Percentiles rank a stretch among this genome's conserved stretches.
These are phyloP conservation scores for Candida tunisiensis DNA, from an alignment of 1,139 yeast genomes.

Conservation along the genomic window DNA sequence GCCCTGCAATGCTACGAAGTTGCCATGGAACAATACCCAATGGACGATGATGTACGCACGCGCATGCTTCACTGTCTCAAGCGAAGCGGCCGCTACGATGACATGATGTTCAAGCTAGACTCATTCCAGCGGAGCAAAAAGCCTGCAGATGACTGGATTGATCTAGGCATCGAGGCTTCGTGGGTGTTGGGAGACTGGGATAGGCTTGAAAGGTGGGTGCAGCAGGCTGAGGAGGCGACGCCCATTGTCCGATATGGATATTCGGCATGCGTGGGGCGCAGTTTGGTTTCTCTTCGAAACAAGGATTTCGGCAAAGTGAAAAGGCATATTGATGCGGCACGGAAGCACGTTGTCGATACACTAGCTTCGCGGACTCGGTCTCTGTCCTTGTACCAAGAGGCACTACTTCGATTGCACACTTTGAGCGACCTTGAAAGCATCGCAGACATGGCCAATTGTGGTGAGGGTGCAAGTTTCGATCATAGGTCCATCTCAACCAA, in stretches of 20 bases:
- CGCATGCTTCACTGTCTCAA: constrained; percentile 38
- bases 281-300: constrained; percentile 28
- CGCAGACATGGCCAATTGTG: constrained; percentile 11
- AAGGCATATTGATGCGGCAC: constrained; percentile 32
- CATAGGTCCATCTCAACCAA: constrained; percentile 10
- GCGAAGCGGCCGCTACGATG: constrained; percentile 41
- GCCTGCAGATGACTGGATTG: constrained; percentile 18
- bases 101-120: constrained; percentile 21
- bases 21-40: constrained; percentile 15
- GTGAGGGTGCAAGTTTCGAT: constrained; percentile 7
- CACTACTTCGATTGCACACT: constrained; percentile 49
- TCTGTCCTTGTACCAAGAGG: constrained; percentile 25
- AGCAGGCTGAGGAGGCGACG: constrained; percentile 20
- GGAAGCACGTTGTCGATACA: constrained; percentile 39
- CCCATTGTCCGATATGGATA: constrained; percentile 2
- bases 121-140: constrained; percentile 1
- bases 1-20: constrained; percentile 80
- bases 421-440: constrained; percentile 40
- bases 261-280: constrained; percentile 49
- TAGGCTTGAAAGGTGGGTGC: constrained; percentile 40
- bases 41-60: constrained; percentile 25
- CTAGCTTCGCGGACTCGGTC: constrained; percentile 50
- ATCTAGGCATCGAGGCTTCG: constrained; percentile 61
- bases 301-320: constrained; percentile 19
- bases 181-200: constrained; percentile 42